These are phyloP conservation scores for Amphibolis antarctica DNA, from an alignment of 106 monocot species.

Conservation along the genomic window DNA sequence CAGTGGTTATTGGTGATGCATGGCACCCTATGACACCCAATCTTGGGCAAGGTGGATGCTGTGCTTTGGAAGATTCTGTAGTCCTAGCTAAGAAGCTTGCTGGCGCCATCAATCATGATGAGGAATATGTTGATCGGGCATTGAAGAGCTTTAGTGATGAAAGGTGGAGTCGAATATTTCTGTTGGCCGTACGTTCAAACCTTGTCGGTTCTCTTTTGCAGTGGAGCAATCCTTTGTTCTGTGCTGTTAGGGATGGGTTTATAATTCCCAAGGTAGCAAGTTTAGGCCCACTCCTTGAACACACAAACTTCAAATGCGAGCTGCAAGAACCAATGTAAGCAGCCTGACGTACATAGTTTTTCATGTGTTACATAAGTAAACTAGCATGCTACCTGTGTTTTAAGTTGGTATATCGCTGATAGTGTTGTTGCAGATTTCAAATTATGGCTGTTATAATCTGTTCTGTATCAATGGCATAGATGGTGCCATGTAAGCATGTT, in stretches of 20 bases:
- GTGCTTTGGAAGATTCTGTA: constrained; percentile 74
- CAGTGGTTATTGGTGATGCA: constrained; percentile 72
- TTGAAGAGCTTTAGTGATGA: constrained; percentile 39
- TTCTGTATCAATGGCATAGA: too few relatives aligned
- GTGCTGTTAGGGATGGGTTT: constrained; percentile 46
- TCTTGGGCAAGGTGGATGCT: constrained; percentile 84
- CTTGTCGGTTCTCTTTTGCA: constrained; percentile 68
- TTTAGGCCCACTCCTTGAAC: constrained; percentile 63
- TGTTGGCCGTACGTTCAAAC: constrained; percentile 52
- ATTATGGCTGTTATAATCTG: too few relatives aligned
- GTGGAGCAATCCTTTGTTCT: constrained; percentile 67
- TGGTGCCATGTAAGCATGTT: too few relatives aligned
- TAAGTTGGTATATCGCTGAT: too few relatives aligned
- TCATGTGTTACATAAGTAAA: too few relatives aligned
- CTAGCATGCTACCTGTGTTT: too few relatives aligned
- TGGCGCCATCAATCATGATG: constrained; percentile 10
- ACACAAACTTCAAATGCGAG: constrained; percentile 80
- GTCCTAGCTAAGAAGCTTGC: constrained; percentile 54
- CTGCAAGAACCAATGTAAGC: constrained; percentile 25
- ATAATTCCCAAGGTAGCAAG: constrained; percentile 71
- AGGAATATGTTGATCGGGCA: constrained; percentile 23
- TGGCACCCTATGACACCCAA: constrained; percentile 99
- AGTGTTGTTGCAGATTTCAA: too few relatives aligned
- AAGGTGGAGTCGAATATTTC: constrained; percentile 69
- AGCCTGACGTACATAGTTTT: not conserved